Conservation (phyloP, 1,284 basidiomycete genomes). For the Ustilago trichophora region DNA sequence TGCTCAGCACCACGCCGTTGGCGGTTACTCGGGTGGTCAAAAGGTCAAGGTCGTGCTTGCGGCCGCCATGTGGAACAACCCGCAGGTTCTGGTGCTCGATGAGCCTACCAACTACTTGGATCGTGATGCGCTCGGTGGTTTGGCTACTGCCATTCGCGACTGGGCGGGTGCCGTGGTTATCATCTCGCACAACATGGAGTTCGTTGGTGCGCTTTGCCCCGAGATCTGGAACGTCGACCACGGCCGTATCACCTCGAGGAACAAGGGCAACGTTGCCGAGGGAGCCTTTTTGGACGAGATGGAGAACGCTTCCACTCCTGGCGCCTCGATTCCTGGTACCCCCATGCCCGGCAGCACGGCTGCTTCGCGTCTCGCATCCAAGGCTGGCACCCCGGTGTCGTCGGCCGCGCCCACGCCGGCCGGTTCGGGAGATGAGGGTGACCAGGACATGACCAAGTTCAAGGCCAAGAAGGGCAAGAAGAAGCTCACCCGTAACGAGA, state of each 20-base stretch:
- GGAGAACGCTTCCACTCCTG: conserved; percentile 73
- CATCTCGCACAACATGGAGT: conserved; percentile 85
- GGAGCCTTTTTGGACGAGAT: conserved; percentile 73
- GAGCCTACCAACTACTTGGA: conserved; percentile 89
- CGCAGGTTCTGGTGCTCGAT: conserved; percentile 62
- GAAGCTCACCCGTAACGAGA: conserved; percentile 65
- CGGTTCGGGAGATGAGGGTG: conserved; percentile 68
- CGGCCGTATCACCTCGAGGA: conserved; percentile 84
- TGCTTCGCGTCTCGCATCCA: conserved; percentile 64
- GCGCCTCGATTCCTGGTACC: conserved; percentile 75
- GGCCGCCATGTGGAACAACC: conserved; percentile 66
- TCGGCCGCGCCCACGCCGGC: conserved; percentile 68
- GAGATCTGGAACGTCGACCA: conserved; percentile 75
- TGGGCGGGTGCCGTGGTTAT: conserved; percentile 97
- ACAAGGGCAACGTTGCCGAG: conserved; percentile 83
- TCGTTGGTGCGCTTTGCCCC: conserved; percentile 64
- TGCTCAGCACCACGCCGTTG: conserved; percentile 65
- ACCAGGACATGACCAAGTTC: conserved; percentile 65
- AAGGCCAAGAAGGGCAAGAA: conserved; percentile 66
- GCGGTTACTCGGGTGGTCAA: conserved; percentile 72
- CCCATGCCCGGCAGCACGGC: conserved; percentile 67
- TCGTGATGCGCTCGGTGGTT: conserved; percentile 78
- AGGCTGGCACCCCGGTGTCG: conserved; percentile 65
- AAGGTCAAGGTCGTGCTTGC: conserved; percentile 84
- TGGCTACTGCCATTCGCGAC: conserved; percentile 93